Percentiles rank a stretch among this genome's conserved stretches.
Conservation (phyloP, 2,329 filamentous ascomycete species). For the Arthrobotrys conoides region DNA sequence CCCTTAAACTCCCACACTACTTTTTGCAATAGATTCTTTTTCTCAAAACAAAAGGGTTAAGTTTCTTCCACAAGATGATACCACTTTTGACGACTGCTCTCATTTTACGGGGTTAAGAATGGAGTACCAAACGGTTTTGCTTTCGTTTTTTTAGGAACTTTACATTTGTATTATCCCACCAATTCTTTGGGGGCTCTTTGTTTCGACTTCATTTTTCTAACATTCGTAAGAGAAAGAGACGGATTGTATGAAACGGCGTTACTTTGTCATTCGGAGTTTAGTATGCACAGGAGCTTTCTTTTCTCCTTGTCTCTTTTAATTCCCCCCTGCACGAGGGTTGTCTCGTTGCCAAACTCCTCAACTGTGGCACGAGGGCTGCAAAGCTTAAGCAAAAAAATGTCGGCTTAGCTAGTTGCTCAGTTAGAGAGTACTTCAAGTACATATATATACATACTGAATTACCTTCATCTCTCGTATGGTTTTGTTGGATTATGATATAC, state of each 20-base stretch:
- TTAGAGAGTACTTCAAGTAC: too few relatives aligned
- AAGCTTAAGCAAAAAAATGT: too few relatives aligned
- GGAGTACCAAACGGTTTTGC: neutral
- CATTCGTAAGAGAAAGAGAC: neutral
- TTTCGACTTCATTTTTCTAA: neutral
- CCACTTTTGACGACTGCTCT: neutral
- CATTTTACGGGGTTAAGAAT: neutral
- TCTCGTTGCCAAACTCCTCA: too few relatives aligned
- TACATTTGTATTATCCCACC: neutral
- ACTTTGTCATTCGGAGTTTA: neutral
- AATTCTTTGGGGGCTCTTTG: too few relatives aligned
- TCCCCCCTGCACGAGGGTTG: too few relatives aligned
- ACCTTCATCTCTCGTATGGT: too few relatives aligned
- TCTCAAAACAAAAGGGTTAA: neutral
- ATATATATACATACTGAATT: too few relatives aligned
- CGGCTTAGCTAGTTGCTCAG: too few relatives aligned
- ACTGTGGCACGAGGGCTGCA: too few relatives aligned
- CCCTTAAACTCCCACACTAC: slow-evolving; percentile 20
- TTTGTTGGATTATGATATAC: too few relatives aligned
- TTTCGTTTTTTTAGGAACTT: neutral
- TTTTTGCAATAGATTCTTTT: neutral
- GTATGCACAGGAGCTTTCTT: too few relatives aligned
- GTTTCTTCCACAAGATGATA: neutral
- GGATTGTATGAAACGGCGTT: neutral
- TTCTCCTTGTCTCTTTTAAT: too few relatives aligned